A percentile compares a stretch with the other conserved stretches of the same genome.
Evolutionary conservation across 345 rosid genomes (phyloP).

Genomic region (Abelmoschus esculentus): DNA sequence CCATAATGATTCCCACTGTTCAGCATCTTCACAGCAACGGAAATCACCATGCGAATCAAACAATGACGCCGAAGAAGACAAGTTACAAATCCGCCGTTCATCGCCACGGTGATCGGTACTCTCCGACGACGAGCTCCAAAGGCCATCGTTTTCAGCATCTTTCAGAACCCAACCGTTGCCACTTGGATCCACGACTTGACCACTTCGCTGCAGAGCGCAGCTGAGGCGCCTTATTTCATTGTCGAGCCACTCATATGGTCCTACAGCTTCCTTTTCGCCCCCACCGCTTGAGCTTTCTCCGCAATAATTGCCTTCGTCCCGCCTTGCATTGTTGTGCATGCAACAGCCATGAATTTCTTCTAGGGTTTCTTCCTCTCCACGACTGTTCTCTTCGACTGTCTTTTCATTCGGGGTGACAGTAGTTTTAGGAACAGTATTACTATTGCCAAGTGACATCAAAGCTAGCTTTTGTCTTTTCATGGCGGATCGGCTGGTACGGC

Average conservation of each 20-base stretch:
- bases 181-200: neutral
- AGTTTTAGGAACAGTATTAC: neutral
- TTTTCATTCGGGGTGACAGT: neutral
- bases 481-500: slow-evolving; percentile 34
- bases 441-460: slow-evolving; percentile 17
- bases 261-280: slow-evolving; percentile 25
- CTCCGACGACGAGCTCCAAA: neutral
- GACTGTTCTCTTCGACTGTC: neutral
- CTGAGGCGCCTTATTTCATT: slow-evolving; percentile 51
- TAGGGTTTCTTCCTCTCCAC: neutral
- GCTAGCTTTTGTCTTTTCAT: slow-evolving; percentile 34
- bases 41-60: neutral
- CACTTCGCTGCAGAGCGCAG: slow-evolving; percentile 7
- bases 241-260: slow-evolving; percentile 68
- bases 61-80: neutral
- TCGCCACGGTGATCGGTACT: neutral
- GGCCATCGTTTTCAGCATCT: neutral
- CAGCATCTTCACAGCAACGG: neutral
- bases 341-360: slow-evolving; percentile 2
- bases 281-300: neutral
- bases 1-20: neutral
- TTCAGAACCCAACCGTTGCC: neutral
- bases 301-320: neutral
- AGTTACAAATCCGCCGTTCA: neutral
- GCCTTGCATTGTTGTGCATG: neutral